Evolutionary conservation across 441 rosid species (phyloP), one percentile per base, ranked within the genome.

Genomic region (Euphorbia schlechtendalii): DNA sequence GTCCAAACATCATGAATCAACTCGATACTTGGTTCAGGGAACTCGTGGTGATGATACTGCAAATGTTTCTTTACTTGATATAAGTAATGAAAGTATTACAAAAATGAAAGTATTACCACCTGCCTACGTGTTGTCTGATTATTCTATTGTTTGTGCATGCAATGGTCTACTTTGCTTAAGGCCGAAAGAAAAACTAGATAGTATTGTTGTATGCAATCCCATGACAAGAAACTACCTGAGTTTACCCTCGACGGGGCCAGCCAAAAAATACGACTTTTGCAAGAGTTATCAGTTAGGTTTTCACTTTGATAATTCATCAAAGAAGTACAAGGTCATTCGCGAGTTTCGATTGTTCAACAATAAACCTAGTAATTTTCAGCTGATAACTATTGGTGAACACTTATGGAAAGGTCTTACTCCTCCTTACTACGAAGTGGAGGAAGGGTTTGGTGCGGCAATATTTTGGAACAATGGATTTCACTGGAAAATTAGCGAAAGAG

Each of bases 131-230:
- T 12, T 68, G 58, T 32, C 59, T 22, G n/a, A 13, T 55, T 48
- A 24, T 28, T 21, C 34, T 11, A 27, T 55, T 55, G 28, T 64
- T 14, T 43, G 56, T 54, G 41, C 61, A 15, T 69, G 56, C 21
- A 36, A 69, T 63, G 72, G 72, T 3, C 59, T 69, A 5, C 57
- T 69, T 25, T 69, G 72, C 57, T 54, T 69, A 58, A 46, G 57
- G 10, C 61, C 63, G 0, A 58, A 63, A 20, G 38, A 17, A 3
- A 63, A n/a, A 28, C 34, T 63, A 0, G 67, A 69, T 36, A n/a
- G 40, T 7, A 54, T 69, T 14, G 13, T 63, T 0, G 52, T 69
- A 32, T 63, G 63, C 52, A 69, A 69, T 25, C 68, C 73, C 6
- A 46, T 63, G n/a, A 69, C 63, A 45, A 69, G 15, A 22, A 65